Conservation (phyloP, 2,329 filamentous ascomycete genomes). For the Orbilia oligospora region DNA sequence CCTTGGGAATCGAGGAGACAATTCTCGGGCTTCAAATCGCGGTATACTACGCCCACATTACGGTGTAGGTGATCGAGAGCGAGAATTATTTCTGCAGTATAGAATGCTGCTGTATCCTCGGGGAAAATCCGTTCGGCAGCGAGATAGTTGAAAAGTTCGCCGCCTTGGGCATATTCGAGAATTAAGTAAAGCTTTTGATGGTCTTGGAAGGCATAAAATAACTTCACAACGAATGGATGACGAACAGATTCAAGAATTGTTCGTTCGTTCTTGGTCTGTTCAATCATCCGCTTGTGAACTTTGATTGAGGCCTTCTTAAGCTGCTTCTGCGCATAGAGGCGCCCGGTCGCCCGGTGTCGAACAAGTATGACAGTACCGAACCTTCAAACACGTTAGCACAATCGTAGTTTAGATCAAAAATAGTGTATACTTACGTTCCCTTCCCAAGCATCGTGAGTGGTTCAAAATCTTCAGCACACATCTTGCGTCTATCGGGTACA, state of each 20-base stretch:
- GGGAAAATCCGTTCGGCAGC: constrained; percentile 95
- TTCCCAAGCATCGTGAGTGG: constrained; percentile 93
- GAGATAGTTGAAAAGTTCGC: constrained; percentile 96
- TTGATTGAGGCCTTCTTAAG: constrained; percentile 97
- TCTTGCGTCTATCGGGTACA: constrained; percentile 76
- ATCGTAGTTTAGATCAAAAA: background rate
- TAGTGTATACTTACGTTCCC: constrained; percentile 75
- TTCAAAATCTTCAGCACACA: constrained; percentile 92
- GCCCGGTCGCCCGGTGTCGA: constrained; percentile 87
- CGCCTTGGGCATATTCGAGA: constrained; percentile 95
- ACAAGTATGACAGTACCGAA: constrained; percentile 93
- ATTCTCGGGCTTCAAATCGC: constrained; percentile 97
- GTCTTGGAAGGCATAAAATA: constrained; percentile 98
- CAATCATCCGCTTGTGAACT: constrained; percentile 93
- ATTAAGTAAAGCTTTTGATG: constrained; percentile 98
- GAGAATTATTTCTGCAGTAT: constrained; percentile 98
- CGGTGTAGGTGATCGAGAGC: constrained; percentile 93
- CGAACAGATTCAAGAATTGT: constrained; percentile 93
- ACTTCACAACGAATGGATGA: constrained; percentile 97
- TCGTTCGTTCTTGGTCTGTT: constrained; percentile 97
- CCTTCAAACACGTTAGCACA: constrained; percentile 43
- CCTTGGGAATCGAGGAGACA: constrained; percentile 92
- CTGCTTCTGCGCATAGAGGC: constrained; percentile 96
- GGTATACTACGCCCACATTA: constrained; percentile 93
- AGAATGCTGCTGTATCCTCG: constrained; percentile 90